Percentiles rank a stretch among this genome's conserved stretches.
phyloP scores from a whole-genome alignment of 257 asterid genomes.

The Solanum medicagineum region DNA sequence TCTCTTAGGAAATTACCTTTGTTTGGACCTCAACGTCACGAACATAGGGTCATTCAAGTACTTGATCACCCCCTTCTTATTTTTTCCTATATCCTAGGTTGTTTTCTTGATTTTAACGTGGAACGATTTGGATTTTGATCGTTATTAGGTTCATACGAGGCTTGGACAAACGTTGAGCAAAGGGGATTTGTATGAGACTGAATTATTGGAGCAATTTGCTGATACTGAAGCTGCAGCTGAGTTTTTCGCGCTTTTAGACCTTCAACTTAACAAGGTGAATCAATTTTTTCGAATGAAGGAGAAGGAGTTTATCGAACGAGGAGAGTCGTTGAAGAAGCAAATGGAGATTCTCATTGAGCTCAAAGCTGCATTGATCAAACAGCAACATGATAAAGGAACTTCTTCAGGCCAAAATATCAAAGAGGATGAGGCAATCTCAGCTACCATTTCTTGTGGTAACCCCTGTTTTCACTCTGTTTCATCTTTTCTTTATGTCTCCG shows the following conservation, averaged over 20 bases:
- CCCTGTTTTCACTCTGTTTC: background rate
- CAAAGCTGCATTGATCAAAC: conserved; percentile 28
- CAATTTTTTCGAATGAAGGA: conserved; percentile 60
- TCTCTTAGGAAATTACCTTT: conserved; percentile 23
- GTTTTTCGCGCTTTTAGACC: conserved; percentile 61
- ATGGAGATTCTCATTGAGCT: conserved; percentile 70
- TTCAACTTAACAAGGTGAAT: conserved; percentile 85
- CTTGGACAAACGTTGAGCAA: conserved; percentile 31
- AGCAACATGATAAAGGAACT: conserved; percentile 20
- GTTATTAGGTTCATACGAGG: conserved; percentile 55
- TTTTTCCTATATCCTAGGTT: background rate
- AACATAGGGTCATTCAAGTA: conserved; percentile 55
- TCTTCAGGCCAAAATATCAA: conserved; percentile 22
- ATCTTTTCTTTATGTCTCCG: background rate
- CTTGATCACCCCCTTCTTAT: background rate
- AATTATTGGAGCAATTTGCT: conserved; percentile 55
- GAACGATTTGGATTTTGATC: background rate
- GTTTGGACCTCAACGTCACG: conserved; percentile 28
- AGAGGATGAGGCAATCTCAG: conserved; percentile 64
- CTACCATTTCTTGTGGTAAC: conserved; percentile 75
- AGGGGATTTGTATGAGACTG: conserved; percentile 66
- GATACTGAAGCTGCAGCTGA: conserved; percentile 58
- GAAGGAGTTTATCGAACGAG: conserved; percentile 76
- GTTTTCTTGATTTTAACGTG: background rate
- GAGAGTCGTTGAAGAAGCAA: conserved; percentile 63